These are phyloP conservation scores for Xylaria curta DNA, from an alignment of 495 filamentous ascomycete genomes.

Conservation along the genomic window DNA sequence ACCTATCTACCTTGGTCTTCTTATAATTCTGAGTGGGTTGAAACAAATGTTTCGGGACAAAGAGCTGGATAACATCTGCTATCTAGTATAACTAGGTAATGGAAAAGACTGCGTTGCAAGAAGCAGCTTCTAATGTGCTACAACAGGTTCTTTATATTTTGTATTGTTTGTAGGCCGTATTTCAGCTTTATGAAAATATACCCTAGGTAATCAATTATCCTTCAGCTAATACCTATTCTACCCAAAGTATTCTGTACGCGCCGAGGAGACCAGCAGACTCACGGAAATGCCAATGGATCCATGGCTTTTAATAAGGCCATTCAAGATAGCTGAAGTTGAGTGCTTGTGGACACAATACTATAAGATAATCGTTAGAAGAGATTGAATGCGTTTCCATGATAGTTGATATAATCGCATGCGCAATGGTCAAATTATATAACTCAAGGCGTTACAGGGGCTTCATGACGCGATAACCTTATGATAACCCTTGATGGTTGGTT, in stretches of 20 bases:
- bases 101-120: background rate
- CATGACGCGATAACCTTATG: background rate
- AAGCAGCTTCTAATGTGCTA: background rate
- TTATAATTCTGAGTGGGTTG: background rate
- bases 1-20: background rate
- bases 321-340: background rate
- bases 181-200: background rate
- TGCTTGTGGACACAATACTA: background rate
- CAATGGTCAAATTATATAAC: background rate
- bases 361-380: background rate
- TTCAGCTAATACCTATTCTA: background rate
- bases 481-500: constrained; percentile 11
- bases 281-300: background rate
- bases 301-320: background rate
- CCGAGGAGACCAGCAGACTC: background rate
- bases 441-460: background rate
- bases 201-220: background rate
- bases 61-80: background rate
- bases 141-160: background rate
- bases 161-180: background rate
- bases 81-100: background rate
- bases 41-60: background rate
- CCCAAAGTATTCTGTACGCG: background rate
- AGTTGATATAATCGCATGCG: background rate
- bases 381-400: background rate